Base-by-base conservation (phyloP, 805 yeast genomes). In the Starmerella etchellsii region DNA sequence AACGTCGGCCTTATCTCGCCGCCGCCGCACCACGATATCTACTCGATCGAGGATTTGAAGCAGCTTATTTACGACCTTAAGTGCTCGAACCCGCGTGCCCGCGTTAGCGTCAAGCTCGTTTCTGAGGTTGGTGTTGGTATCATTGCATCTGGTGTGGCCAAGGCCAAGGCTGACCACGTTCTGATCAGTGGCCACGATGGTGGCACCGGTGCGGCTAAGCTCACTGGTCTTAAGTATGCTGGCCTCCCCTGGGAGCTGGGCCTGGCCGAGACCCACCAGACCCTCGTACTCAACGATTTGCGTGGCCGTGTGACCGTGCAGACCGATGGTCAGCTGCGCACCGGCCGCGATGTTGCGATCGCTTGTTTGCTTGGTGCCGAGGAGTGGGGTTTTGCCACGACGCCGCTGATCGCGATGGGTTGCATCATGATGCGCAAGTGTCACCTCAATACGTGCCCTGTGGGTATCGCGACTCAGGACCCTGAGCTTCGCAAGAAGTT, bases 211-310 rank as follows among this genome's bases (percentile, higher is more conserved):
- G 98, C 98, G 44, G 88, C 95, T 45, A 76, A 93, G 62, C 83
- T 93, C 84, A 87, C 96, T 18, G 91, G 95, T 60, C 85, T 88
- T 60, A 87, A 87, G 62, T 78, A 87, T 60, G 95, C 98, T 43
- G 97, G 98, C 64, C 71, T 88, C 51, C 97, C 98, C 36, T 88
- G 98, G 98, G 98, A 88, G 64, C 73, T 88, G 54, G 98, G 98
- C 59, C 72, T 88, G 49, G 97, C 97, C 44, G 98, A 88, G 68
- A 81, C 97, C 18, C 98, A 88, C 60, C 98, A 88, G 69, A 91
- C 98, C 22, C 70, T 88, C 56, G 98, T 88, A 4, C 70, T 88
- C 62, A 88, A 88, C 62, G 97, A 91, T 60, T 72, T 88, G 63
- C 77, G 98, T 70, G 95, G 96, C 36, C 75, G 95, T 57, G 95